Evolutionary conservation across 1,284 basidiomycete genomes (phyloP).

Genomic region (Coriolopsis trogii): DNA sequence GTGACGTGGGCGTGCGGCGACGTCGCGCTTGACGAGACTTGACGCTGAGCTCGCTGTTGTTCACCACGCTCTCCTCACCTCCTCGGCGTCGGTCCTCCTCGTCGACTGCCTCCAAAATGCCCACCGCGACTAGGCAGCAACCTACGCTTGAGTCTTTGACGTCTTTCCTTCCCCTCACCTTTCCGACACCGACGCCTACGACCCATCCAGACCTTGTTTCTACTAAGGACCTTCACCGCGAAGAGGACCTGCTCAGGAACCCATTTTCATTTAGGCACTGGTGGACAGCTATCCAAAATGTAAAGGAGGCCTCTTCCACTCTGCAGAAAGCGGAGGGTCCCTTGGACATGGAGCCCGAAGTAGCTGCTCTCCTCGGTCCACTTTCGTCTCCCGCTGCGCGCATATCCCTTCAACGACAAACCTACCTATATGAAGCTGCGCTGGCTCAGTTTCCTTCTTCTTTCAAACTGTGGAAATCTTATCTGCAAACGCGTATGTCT

Average conservation of each 20-base stretch:
- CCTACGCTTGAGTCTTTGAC: slow-evolving; percentile 49
- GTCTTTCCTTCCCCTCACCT: slow-evolving; percentile 78
- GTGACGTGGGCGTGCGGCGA: slow-evolving; percentile 14
- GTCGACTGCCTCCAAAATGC: slow-evolving; percentile 43
- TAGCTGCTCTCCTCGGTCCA: slow-evolving; percentile 64
- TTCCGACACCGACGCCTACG: slow-evolving; percentile 81
- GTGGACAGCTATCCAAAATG: slow-evolving; percentile 84
- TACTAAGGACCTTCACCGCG: slow-evolving; percentile 79
- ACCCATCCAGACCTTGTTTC: slow-evolving; percentile 80
- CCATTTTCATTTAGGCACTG: slow-evolving; percentile 90
- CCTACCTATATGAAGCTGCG: slow-evolving; percentile 93
- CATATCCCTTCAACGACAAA: slow-evolving; percentile 79
- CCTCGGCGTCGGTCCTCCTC: background rate
- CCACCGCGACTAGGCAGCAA: slow-evolving; percentile 39
- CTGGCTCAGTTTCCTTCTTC: slow-evolving; percentile 86
- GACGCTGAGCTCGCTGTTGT: background rate
- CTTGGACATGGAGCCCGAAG: slow-evolving; percentile 49
- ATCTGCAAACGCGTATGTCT: slow-evolving; percentile 81
- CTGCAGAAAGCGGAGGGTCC: slow-evolving; percentile 60
- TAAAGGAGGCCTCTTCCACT: slow-evolving; percentile 67
- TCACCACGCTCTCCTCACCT: background rate
- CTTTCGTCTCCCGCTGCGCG: slow-evolving; percentile 76
- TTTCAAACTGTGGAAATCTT: slow-evolving; percentile 96
- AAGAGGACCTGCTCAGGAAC: slow-evolving; percentile 96
- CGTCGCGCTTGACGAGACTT: slow-evolving; percentile 3